Base-by-base conservation (phyloP, 148 eudicot species). In the Rhododendron ovatum region DNA sequence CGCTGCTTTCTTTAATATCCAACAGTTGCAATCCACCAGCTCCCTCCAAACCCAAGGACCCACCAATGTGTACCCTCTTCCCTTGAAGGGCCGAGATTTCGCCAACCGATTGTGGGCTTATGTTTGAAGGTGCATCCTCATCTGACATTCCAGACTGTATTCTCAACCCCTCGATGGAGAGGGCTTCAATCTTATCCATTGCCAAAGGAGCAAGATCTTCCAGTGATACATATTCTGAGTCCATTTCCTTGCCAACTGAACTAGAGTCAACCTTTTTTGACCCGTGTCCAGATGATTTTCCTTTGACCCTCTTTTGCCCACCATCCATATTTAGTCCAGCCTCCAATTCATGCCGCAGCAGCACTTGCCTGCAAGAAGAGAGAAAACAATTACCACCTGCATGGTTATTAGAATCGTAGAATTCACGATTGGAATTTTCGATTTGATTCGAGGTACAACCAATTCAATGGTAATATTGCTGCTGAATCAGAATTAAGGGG, bases 141-240 rank as follows among this genome's bases (percentile, higher is more conserved):
- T 94, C 93, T 35, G 98, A 95, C 96, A 98, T 93, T 82, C 96
- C 96, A 45, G 96, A 94, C 63, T 98, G 98, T 87, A 98, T 93
- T 89, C 94, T 94, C 91, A 98, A 90, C 39, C 98, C 99, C 87
- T 98, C 98, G 28, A 98, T 86, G 73, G 98, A 95, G 76, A 98
- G 91, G 82, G 98, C 98, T 93, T 97, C 99, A 88, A 95, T 94
- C 86, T 95, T 95, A 85, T 94, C 96, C 95, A 95, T 94, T 15
- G 98, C 98, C 85, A 97, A 88, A 61, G 98, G 98, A 86, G 99
- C 99, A 82, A 97, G 92, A 87, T 97, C 98, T 91, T 97, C 99
- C 81, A 96, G 86, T 53, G 94, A 92, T 50, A 94, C 96, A 88
- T 88, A 95, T 81, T 96, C 99, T 55, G 98, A 89, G 84, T 82